Base-by-base conservation (phyloP, 2,329 filamentous ascomycete species). In the Cercospora sojina region DNA sequence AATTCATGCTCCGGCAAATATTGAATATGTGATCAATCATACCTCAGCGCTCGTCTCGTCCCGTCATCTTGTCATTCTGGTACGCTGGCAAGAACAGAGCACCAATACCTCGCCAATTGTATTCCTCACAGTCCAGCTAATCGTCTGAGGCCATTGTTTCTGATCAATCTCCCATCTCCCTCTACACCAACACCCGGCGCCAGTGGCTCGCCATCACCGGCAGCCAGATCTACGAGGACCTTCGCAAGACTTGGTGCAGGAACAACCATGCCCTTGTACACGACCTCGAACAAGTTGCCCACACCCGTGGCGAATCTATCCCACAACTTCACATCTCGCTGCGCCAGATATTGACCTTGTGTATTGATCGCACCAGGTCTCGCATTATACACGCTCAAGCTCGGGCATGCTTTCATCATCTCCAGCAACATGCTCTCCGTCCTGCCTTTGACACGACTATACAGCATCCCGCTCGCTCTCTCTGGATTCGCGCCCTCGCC, bases 381-480 rank as follows among this genome's bases (percentile, higher is more conserved):
- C 6, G 88, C 79, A 10, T 83, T 86, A 70, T 85, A 84, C 1
- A 85, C 81, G 31, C 80, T 82, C 63, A 92, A 81, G 6, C 78
- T 76, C 0, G 82, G 78, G 53, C 80, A 81, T 69, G 74, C 68
- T 31, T 79, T 77, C 13, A 78, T 75, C 13, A 91, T 76, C 0
- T 83, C 81, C 1, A 89, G 81, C 1, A 93, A 82, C 1, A 80
- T 77, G 1, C 81, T 70, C 77, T 93, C 91, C 0, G 86, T 84
- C 74, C 87, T 82, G 12, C 90, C 91, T 76, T 93, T 93, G 64
- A 90, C 82, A 12, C 83, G 80, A 1, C 82, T 88, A 72, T 86
- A 92, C 53, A 86, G 77, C 0, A 88, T 85, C 71, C 88, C 83
- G 4, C 76, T 74, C 3, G 84, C 83, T 0, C 89, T 89, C 0